A percentile compares a stretch with the other conserved stretches of the same genome.
Evolutionary conservation across 2,329 filamentous ascomycete species (phyloP).

Genomic region (Thelonectria olida): DNA sequence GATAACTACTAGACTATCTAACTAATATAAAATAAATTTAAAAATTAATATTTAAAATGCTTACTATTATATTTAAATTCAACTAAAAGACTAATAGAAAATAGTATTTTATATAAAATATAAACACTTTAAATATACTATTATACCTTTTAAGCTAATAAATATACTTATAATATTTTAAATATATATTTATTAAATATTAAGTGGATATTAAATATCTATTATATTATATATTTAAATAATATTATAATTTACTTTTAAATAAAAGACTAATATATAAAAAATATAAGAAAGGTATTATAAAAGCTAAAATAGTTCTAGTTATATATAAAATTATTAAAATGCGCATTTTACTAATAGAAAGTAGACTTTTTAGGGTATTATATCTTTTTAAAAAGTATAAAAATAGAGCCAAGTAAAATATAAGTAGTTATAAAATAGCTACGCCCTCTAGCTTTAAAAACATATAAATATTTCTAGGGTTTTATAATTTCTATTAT

Average conservation of each 20-base stretch:
- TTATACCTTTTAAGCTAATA: conserved; percentile 25
- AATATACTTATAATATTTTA: conserved; percentile 25
- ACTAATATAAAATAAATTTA: conserved; percentile 12
- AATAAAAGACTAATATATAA: conserved; percentile 14
- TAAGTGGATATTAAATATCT: conserved; percentile 24
- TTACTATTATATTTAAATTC: conserved; percentile 23
- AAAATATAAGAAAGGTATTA: conserved; percentile 22
- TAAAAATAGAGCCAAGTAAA: conserved; percentile 12
- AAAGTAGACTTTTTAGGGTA: conserved; percentile 9
- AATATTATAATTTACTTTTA: conserved; percentile 29
- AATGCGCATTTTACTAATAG: conserved; percentile 21
- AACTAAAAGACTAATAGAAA: conserved; percentile 22
- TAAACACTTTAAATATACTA: conserved; percentile 28
- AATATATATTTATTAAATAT: conserved; percentile 25
- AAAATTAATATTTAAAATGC: conserved; percentile 24
- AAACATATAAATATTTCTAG: too few species aligned
- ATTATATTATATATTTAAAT: conserved; percentile 28
- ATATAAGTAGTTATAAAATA: too few species aligned
- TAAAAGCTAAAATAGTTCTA: conserved; percentile 10
- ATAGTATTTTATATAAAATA: conserved; percentile 16
- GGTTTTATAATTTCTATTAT: conserved; percentile 15
- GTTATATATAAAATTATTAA: conserved; percentile 21
- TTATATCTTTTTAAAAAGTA: conserved; percentile 9
- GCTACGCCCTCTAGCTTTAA: too few species aligned
- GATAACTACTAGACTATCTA: conserved; percentile 12